Percentiles rank a stretch among this genome's conserved stretches.
Evolutionary conservation across 176 grass and related monocot genomes (phyloP).

Genomic region (Canna indica): DNA sequence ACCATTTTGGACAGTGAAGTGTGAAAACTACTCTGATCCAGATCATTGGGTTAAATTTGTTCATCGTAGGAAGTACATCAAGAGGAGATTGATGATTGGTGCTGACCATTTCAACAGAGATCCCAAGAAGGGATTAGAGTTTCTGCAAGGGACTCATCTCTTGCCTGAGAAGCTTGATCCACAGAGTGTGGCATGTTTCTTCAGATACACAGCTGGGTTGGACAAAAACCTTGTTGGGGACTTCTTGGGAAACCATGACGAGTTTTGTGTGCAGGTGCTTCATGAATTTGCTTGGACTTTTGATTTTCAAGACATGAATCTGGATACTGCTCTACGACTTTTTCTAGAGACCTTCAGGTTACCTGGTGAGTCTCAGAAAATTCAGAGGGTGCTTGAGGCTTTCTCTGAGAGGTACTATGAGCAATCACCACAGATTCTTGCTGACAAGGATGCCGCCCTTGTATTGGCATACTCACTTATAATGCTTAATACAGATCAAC

Average conservation of each 20-base stretch:
- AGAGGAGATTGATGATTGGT: conserved; percentile 72
- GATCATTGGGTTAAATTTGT: conserved; percentile 88
- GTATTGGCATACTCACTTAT: conserved; percentile 91
- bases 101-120: conserved; percentile 92
- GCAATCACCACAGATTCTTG: conserved; percentile 79
- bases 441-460: conserved; percentile 77
- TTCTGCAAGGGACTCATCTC: conserved; percentile 77
- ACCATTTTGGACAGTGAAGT: conserved; percentile 82
- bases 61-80: conserved; percentile 66
- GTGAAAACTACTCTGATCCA: conserved; percentile 48
- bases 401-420: conserved; percentile 95
- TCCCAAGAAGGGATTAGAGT: conserved; percentile 89
- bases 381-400: conserved; percentile 92
- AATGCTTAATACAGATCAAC: conserved; percentile 94
- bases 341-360: conserved; percentile 95
- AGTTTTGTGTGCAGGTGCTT: conserved; percentile 76
- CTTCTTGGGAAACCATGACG: conserved; percentile 88
- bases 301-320: conserved; percentile 91
- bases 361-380: conserved; percentile 96
- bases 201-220: conserved; percentile 73
- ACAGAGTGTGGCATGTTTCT: conserved; percentile 65
- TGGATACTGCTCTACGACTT: conserved; percentile 82
- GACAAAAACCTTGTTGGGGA: conserved; percentile 95
- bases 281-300: conserved; percentile 90
- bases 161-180: conserved; percentile 94